These are phyloP conservation scores for Ottelia alismoides DNA, from an alignment of 106 monocot genomes.

Conservation along the genomic window DNA sequence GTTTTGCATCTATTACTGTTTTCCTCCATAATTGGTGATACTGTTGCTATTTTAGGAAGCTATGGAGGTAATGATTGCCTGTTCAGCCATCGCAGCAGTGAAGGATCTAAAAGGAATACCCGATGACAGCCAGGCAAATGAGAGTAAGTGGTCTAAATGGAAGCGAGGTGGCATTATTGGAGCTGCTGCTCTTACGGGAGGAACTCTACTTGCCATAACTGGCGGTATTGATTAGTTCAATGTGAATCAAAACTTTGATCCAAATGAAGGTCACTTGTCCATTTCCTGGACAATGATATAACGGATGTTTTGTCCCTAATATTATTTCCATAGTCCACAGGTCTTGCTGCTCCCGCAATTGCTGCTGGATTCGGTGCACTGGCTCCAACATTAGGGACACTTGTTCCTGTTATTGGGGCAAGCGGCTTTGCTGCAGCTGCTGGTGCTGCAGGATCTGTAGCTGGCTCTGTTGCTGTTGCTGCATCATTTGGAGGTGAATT, in stretches of 20 bases:
- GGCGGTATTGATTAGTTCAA: constrained; percentile 49
- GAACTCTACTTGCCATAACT: constrained; percentile 76
- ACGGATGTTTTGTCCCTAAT: no score
- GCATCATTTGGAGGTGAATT: constrained; percentile 92
- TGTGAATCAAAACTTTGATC: no score
- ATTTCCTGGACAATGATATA: no score
- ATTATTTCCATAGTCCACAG: no score
- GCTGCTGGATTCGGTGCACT: constrained; percentile 96
- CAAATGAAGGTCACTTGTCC: no score
- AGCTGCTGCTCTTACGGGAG: constrained; percentile 93
- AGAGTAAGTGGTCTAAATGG: constrained; percentile 78
- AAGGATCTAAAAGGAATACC: constrained; percentile 47
- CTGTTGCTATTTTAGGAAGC: constrained; percentile 85
- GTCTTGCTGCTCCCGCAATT: constrained; percentile 97
- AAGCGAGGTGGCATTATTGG: constrained; percentile 93
- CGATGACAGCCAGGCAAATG: constrained; percentile 24
- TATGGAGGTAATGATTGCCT: constrained; percentile 95
- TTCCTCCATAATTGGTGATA: no score
- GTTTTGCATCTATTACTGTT: no score
- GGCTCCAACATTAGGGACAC: constrained; percentile 79
- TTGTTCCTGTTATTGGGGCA: constrained; percentile 88
- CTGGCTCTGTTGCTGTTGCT: constrained; percentile 95
- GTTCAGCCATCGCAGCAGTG: constrained; percentile 84
- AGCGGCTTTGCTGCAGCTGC: constrained; percentile 97
- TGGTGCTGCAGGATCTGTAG: constrained; percentile 86